phyloP scores from a whole-genome alignment of 176 grass and related monocot species.

The Triticum monococcum region DNA sequence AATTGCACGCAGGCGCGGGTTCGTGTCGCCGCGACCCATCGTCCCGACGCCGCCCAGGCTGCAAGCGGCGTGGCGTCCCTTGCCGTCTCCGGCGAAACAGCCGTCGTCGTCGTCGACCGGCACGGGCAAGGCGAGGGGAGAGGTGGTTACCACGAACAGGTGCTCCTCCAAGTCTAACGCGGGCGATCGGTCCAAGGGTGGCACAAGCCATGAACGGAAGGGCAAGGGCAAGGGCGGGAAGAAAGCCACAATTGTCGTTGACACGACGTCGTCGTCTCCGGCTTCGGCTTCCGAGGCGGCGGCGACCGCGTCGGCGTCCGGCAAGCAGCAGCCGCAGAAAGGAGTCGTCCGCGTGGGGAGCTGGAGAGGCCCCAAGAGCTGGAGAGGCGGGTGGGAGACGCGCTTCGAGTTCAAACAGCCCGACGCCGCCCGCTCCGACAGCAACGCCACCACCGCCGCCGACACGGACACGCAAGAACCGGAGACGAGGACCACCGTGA shows the following conservation, averaged over 20 bases:
- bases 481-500: conserved; percentile 91
- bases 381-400: conserved; percentile 41
- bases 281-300: neutral
- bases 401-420: conserved; percentile 86
- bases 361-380: conserved; percentile 41
- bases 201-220: conserved; percentile 36
- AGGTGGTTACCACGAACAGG: conserved; percentile 51
- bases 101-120: conserved; percentile 4
- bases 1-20: conserved; percentile 46
- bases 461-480: conserved; percentile 9
- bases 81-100: conserved; percentile 8
- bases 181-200: conserved; percentile 14
- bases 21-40: conserved; percentile 30
- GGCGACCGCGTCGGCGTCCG: conserved; percentile 7
- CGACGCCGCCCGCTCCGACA: neutral
- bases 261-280: neutral
- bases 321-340: conserved; percentile 51
- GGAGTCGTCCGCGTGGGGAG: conserved; percentile 17
- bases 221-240: conserved; percentile 32
- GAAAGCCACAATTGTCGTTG: neutral
- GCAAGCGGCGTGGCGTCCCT: conserved; percentile 41
- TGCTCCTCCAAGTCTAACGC: neutral
- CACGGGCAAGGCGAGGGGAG: conserved; percentile 22
- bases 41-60: conserved; percentile 59
- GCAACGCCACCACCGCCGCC: neutral